Evolutionary conservation across 345 rosid genomes (phyloP).

Genomic region (Brassica napus): DNA sequence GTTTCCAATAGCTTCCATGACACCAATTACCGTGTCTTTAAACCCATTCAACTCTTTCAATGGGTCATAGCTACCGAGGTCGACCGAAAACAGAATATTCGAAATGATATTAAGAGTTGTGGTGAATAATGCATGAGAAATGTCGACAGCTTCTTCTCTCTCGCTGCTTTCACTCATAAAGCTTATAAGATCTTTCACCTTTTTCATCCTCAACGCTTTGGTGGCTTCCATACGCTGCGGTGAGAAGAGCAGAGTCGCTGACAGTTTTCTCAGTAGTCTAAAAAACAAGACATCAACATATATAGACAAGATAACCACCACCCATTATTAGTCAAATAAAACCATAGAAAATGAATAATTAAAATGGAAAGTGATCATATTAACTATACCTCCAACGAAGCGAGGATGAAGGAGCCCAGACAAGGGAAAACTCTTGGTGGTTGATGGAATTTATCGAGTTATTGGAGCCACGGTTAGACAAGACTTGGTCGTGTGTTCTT

Average conservation of each 20-base stretch:
- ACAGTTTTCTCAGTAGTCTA: slow-evolving; percentile 26
- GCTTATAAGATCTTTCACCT: slow-evolving; percentile 5
- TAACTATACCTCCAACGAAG: slow-evolving; percentile 42
- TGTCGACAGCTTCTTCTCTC: slow-evolving; percentile 19
- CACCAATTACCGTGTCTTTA: slow-evolving; percentile 34
- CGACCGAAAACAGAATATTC: background rate
- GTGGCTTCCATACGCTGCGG: slow-evolving; percentile 33
- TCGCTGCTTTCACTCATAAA: slow-evolving; percentile 11
- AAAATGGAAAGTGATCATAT: background rate
- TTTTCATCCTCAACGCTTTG: slow-evolving; percentile 7
- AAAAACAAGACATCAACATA: background rate
- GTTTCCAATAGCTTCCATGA: slow-evolving; percentile 47
- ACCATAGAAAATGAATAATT: background rate
- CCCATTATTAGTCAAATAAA: background rate
- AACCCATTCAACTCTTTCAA: slow-evolving; percentile 24
- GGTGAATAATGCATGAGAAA: slow-evolving; percentile 8
- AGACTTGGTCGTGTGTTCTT: slow-evolving; percentile 39
- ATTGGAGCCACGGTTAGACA: slow-evolving; percentile 27
- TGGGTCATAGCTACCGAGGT: slow-evolving; percentile 19
- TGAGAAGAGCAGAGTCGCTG: slow-evolving; percentile 25
- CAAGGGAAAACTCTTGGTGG: slow-evolving; percentile 34
- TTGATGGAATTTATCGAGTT: slow-evolving; percentile 14
- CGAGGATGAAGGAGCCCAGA: slow-evolving; percentile 32
- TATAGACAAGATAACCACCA: background rate
- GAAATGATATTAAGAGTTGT: background rate